phyloP scores from a whole-genome alignment of 2,329 filamentous ascomycete genomes.

The Microsporum ferrugineum region DNA sequence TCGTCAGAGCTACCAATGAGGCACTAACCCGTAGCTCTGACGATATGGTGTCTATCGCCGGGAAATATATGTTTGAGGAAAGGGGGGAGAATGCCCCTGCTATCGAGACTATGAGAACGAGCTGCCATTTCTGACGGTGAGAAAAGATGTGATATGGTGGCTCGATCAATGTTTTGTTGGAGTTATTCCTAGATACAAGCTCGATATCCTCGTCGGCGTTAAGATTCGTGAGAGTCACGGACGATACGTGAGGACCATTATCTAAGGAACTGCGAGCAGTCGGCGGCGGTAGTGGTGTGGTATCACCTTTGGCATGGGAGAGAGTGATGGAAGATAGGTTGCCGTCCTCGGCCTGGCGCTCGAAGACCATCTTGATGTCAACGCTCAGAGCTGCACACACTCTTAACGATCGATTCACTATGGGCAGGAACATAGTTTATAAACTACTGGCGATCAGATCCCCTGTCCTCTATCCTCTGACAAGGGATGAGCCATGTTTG shows the following conservation, averaged over 20 bases:
- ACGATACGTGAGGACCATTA: neutral
- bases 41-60: conserved; percentile 26
- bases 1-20: conserved; percentile 39
- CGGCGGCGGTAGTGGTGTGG: neutral
- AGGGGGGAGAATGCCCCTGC: conserved; percentile 8
- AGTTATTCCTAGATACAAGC: neutral
- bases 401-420: neutral
- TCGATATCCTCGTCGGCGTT: neutral
- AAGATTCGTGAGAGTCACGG: neutral
- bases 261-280: neutral
- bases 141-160: conserved; percentile 1
- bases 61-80: conserved; percentile 39
- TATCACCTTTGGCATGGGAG: neutral
- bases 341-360: neutral
- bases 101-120: conserved; percentile 7
- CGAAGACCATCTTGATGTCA: neutral
- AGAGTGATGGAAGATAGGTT: neutral
- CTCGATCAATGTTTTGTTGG: neutral
- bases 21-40: conserved; percentile 31
- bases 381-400: neutral
- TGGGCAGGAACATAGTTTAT: neutral
- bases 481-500: neutral
- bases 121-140: neutral
- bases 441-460: neutral
- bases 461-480: neutral